These are phyloP conservation scores for Carallia brachiata DNA, from an alignment of 345 rosid genomes.

Conservation along the genomic window DNA sequence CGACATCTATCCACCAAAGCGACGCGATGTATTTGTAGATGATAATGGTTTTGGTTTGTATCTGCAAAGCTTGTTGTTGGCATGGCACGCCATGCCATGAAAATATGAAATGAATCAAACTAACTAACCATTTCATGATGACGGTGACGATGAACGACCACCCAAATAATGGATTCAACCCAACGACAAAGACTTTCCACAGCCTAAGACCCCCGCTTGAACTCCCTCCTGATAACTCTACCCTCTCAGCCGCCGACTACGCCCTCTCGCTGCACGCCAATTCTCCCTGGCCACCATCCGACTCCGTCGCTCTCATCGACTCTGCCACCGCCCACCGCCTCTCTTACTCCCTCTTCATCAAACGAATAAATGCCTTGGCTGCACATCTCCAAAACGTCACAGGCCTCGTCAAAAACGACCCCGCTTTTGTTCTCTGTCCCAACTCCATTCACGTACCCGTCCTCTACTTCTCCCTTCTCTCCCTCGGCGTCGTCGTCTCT, in stretches of 20 bases:
- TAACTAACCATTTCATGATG: not conserved
- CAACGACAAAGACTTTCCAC: conserved; percentile 23
- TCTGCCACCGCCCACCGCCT: conserved; percentile 9
- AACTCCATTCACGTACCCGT: conserved; percentile 24
- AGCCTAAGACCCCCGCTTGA: conserved; percentile 30
- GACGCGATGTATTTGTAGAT: too few relatives aligned
- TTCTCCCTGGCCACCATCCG: conserved; percentile 11
- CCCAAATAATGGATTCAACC: conserved; percentile 32
- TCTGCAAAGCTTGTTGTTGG: too few relatives aligned
- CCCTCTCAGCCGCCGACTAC: conserved; percentile 28
- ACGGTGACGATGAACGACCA: not conserved
- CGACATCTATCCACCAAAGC: too few relatives aligned
- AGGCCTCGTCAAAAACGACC: conserved; percentile 25
- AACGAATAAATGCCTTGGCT: not conserved
- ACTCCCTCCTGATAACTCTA: conserved; percentile 18
- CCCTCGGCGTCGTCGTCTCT: conserved; percentile 28
- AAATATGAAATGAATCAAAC: too few relatives aligned
- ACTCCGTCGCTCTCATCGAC: conserved; percentile 14
- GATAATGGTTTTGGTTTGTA: too few relatives aligned
- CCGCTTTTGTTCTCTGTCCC: conserved; percentile 23
- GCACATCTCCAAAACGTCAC: not conserved
- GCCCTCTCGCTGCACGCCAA: conserved; percentile 18
- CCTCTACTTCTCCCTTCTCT: conserved; percentile 32
- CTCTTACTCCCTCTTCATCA: conserved; percentile 1
- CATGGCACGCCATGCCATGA: too few relatives aligned